Base-by-base conservation (phyloP, 257 asterid genomes). In the Ocimum tenuiflorum region DNA sequence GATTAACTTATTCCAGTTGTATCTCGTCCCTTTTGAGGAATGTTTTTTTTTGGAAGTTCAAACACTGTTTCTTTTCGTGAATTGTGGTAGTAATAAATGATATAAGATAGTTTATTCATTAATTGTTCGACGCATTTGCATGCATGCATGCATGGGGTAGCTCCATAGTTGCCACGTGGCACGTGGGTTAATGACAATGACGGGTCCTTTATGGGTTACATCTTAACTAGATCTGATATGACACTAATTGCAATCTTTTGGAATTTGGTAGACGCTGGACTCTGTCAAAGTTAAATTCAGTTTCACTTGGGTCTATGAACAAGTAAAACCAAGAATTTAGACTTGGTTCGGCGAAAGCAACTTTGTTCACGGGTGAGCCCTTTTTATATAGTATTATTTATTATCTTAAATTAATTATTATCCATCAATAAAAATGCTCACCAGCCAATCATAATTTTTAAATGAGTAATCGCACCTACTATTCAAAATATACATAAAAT, bases 21-120 rank as follows among this genome's bases (percentile, higher is more conserved):
- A 70, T 77, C 67, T 77, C 69, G 85, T 78, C 72, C 74, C 88
- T 83, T 83, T 83, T 80, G 85, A 83, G 82, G 82, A 73, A 77
- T 70, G 78, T 79, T 67, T 75, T 67, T n/a, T n/a, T 63, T 77
- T 77, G 43, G 76, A 79, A n/a, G n/a, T n/a, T n/a, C n/a, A n/a
- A n/a, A n/a, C n/a, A 65, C 50, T 73, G 49, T 66, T 52, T 24
- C 68, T 75, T 75, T 75, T 75, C 49, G 64, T 70, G 65, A 74
- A 48, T 69, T 60, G 79, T 69, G 67, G 72, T 60, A 2, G 64
- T 60, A 62, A 55, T 74, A 57, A 57, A 50, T 41, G n/a, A n/a
- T n/a, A n/a, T n/a, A n/a, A n/a, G n/a, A n/a, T n/a, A n/a, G n/a
- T n/a, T n/a, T n/a, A n/a, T n/a, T n/a, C 72, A 41, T 56, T 73